Evolutionary conservation across 495 filamentous ascomycete species (phyloP).

Genomic region (Usnea hakonensis): DNA sequence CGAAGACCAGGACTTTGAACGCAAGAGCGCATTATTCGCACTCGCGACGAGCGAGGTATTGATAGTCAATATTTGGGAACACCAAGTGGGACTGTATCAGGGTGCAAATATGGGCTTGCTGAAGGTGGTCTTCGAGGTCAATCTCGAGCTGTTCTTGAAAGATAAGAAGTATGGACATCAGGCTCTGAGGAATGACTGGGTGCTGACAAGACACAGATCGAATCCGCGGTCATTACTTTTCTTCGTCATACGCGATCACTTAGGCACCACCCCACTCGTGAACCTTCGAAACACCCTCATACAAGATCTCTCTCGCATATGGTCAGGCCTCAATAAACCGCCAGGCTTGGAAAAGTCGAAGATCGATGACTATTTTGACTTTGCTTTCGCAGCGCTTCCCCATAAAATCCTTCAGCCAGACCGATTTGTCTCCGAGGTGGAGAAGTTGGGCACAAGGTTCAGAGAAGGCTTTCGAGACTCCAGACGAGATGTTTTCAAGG

Average conservation of each 20-base stretch:
- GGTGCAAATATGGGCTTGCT: constrained; percentile 97
- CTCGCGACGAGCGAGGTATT: constrained; percentile 96
- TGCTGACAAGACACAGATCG: constrained; percentile 48
- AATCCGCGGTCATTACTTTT: constrained; percentile 89
- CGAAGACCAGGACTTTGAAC: constrained; percentile 97
- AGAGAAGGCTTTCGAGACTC: constrained; percentile 64
- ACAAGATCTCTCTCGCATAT: constrained; percentile 83
- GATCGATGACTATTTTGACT: constrained; percentile 97
- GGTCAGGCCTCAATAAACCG: constrained; percentile 87
- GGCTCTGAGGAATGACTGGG: background rate
- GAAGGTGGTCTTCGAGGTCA: constrained; percentile 98
- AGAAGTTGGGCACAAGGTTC: constrained; percentile 74
- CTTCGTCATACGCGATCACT: constrained; percentile 96
- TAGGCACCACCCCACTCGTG: constrained; percentile 79
- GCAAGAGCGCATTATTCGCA: constrained; percentile 94
- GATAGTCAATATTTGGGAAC: constrained; percentile 98
- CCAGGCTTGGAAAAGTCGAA: constrained; percentile 76
- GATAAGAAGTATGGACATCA: constrained; percentile 64
- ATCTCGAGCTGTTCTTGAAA: constrained; percentile 91
- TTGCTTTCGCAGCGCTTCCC: constrained; percentile 89
- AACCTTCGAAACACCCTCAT: constrained; percentile 85
- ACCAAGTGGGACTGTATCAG: constrained; percentile 96
- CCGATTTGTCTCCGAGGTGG: constrained; percentile 74
- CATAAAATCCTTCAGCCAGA: constrained; percentile 96
- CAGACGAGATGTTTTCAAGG: constrained; percentile 42